Evolutionary conservation across 805 yeast species (phyloP).

Genomic region (Suhomyces kilbournensis): DNA sequence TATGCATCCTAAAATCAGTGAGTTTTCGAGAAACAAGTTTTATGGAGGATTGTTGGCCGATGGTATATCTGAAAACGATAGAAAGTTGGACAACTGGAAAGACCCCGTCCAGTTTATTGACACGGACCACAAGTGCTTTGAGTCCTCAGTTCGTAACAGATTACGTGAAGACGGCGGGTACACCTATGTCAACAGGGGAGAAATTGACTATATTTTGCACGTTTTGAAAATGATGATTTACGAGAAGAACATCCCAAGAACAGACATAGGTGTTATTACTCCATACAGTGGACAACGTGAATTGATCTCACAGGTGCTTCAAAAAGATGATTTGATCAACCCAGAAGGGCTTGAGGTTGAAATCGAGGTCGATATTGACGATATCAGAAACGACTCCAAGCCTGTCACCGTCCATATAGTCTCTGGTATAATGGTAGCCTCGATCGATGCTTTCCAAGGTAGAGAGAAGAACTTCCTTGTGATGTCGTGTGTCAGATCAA

Average conservation of each 20-base stretch:
- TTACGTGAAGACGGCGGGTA: slow-evolving; percentile 51
- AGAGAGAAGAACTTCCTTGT: slow-evolving; percentile 28
- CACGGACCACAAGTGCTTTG: slow-evolving; percentile 47
- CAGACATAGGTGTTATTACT: slow-evolving; percentile 63
- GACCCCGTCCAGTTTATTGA: slow-evolving; percentile 60
- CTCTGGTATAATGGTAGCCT: slow-evolving; percentile 42
- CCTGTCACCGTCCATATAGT: slow-evolving; percentile 50
- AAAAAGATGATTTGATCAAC: slow-evolving; percentile 52
- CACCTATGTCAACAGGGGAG: slow-evolving; percentile 57
- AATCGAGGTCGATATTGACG: slow-evolving; percentile 61
- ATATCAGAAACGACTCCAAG: slow-evolving; percentile 44
- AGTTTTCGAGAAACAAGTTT: slow-evolving; percentile 52
- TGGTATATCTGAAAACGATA: slow-evolving; percentile 56
- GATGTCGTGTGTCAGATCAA: slow-evolving; percentile 29
- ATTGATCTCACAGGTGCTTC: slow-evolving; percentile 49
- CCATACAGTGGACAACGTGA: slow-evolving; percentile 79
- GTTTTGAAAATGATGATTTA: slow-evolving; percentile 49
- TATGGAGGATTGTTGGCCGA: slow-evolving; percentile 49
- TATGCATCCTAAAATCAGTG: slow-evolving; percentile 64
- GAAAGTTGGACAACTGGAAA: slow-evolving; percentile 45
- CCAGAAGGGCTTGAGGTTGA: slow-evolving; percentile 48
- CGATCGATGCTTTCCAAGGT: slow-evolving; percentile 30
- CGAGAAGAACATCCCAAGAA: slow-evolving; percentile 49
- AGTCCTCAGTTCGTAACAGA: slow-evolving; percentile 47
- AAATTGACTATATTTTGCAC: slow-evolving; percentile 47